Conservation (phyloP, 257 asterid genomes). For the Eustoma russellianum region DNA sequence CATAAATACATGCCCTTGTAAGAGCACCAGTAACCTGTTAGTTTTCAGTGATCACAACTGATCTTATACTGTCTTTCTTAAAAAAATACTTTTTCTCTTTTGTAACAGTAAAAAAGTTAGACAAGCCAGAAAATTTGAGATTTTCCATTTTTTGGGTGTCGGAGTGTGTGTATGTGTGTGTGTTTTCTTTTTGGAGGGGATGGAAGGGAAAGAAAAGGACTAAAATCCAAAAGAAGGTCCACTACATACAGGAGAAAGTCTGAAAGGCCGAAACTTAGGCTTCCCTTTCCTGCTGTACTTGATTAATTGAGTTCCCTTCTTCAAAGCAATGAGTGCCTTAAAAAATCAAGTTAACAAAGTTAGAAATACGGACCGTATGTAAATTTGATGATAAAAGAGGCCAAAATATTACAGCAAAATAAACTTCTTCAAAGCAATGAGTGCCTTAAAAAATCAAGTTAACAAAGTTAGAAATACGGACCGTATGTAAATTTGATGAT, state of each 20-base stretch:
- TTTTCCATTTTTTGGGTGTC: too few relatives aligned
- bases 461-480: slow-evolving; percentile 10
- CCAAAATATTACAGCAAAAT: background rate
- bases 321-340: slow-evolving; percentile 79
- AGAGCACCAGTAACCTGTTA: too few relatives aligned
- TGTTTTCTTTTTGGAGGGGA: too few relatives aligned
- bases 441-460: slow-evolving; percentile 3
- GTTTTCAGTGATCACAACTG: too few relatives aligned
- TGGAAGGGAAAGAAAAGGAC: too few relatives aligned
- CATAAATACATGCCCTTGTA: background rate
- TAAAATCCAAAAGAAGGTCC: too few relatives aligned
- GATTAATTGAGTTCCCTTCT: slow-evolving; percentile 88
- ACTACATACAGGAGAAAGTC: slow-evolving; percentile 79
- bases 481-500: background rate
- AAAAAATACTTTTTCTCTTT: too few relatives aligned
- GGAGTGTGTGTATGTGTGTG: too few relatives aligned
- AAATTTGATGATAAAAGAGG: background rate
- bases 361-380: slow-evolving; percentile 5
- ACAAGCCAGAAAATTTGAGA: too few relatives aligned
- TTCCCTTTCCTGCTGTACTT: slow-evolving; percentile 96
- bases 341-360: slow-evolving; percentile 13
- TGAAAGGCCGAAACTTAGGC: slow-evolving; percentile 86
- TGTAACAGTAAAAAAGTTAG: too few relatives aligned
- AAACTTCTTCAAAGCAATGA: slow-evolving; percentile 1
- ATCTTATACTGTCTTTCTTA: too few relatives aligned